A percentile compares a stretch with the other conserved stretches of the same genome.
Evolutionary conservation across 768 basidiomycete genomes (phyloP).

Genomic region (Tubosaeta sp.): DNA sequence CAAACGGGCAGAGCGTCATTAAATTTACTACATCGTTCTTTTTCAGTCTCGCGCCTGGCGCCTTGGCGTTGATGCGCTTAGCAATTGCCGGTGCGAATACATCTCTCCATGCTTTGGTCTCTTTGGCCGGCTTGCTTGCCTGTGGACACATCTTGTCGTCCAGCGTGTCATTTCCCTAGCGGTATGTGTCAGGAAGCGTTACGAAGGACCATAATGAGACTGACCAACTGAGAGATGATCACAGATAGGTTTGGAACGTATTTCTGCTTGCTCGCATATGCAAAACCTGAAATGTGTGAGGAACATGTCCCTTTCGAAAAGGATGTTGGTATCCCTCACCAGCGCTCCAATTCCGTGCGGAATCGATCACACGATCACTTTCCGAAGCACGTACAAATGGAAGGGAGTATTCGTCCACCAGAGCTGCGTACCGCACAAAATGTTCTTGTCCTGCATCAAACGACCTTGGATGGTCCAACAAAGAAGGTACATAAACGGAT

Average conservation of each 20-base stretch:
- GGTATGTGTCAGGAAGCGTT: neutral
- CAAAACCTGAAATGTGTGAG: constrained; percentile 32
- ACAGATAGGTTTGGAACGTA: constrained; percentile 22
- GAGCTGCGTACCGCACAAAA: constrained; percentile 46
- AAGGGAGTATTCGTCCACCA: constrained; percentile 40
- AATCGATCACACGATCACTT: constrained; percentile 53
- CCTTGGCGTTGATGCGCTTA: constrained; percentile 50
- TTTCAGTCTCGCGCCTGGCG: constrained; percentile 59
- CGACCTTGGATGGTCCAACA: constrained; percentile 30
- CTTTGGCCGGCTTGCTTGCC: constrained; percentile 37
- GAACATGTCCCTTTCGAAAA: neutral
- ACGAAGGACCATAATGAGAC: constrained; percentile 6
- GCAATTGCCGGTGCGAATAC: constrained; percentile 53
- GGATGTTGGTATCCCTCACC: constrained; percentile 34
- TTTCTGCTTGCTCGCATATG: constrained; percentile 41
- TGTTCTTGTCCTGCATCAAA: constrained; percentile 47
- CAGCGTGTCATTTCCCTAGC: constrained; percentile 57
- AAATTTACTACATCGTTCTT: constrained; percentile 51
- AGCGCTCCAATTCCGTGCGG: constrained; percentile 62
- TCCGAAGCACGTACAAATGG: constrained; percentile 51
- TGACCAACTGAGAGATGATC: constrained; percentile 39
- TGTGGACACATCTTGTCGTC: constrained; percentile 60
- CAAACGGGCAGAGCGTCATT: constrained; percentile 72
- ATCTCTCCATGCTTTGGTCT: constrained; percentile 47
- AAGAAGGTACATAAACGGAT: too few relatives aligned